Percentiles rank a stretch among this genome's conserved stretches.
phyloP scores from a whole-genome alignment of 1,139 yeast genomes.

The Blastobotrys proliferans region DNA sequence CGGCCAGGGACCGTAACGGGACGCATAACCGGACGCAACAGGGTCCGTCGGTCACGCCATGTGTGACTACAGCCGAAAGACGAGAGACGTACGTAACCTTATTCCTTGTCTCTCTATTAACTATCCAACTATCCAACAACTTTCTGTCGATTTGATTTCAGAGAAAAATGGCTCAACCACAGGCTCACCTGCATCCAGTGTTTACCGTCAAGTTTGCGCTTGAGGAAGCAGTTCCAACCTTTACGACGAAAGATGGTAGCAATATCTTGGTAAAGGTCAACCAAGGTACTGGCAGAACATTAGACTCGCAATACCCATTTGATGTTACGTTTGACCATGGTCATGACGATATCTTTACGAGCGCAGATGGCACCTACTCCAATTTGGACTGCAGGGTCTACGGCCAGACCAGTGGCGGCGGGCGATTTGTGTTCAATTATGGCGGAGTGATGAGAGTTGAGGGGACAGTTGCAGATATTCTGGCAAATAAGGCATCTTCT shows the following conservation, averaged over 20 bases:
- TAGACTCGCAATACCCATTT: constrained; percentile 12
- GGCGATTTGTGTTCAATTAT: constrained; percentile 7
- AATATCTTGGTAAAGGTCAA: constrained; percentile 10
- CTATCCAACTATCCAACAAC: too few relatives aligned
- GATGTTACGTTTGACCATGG: constrained; percentile 10
- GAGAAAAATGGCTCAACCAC: not conserved
- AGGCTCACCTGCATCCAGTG: constrained; percentile 11
- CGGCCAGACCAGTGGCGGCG: constrained; percentile 8
- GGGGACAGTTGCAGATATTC: constrained; percentile 10
- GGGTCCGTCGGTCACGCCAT: too few relatives aligned
- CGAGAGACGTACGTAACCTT: constrained; percentile 45
- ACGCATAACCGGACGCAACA: too few relatives aligned
- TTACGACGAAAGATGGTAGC: constrained; percentile 6
- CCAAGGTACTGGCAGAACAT: constrained; percentile 8
- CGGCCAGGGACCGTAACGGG: too few relatives aligned
- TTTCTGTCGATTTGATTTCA: not conserved
- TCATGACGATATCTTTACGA: constrained; percentile 13
- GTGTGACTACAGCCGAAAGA: too few relatives aligned
- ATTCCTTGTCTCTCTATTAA: constrained; percentile 43
- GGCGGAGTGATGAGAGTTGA: constrained; percentile 11
- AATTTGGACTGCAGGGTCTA: constrained; percentile 13
- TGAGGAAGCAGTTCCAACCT: constrained; percentile 11
- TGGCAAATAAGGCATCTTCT: constrained; percentile 7
- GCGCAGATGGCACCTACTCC: constrained; percentile 8
- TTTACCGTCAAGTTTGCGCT: constrained; percentile 8